phyloP scores from a whole-genome alignment of 1,139 yeast genomes.

The Suhomyces panamericanus region DNA sequence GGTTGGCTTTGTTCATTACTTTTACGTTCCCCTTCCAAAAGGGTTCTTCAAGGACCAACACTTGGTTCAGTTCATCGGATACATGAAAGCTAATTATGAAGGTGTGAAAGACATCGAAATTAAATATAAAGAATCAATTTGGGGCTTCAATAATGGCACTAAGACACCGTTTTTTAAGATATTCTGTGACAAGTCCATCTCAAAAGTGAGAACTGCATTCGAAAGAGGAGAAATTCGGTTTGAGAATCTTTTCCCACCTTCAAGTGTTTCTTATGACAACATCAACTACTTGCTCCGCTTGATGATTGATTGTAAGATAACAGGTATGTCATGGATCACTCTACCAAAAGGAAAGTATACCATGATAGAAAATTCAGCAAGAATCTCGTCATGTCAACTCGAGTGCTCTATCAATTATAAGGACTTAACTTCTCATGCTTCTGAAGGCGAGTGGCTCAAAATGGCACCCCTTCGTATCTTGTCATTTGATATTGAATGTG shows the following conservation, averaged over 20 bases:
- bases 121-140: constrained; percentile 74
- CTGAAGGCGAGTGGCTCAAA: constrained; percentile 93
- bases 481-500: constrained; percentile 97
- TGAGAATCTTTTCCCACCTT: constrained; percentile 58
- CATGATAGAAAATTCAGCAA: constrained; percentile 36
- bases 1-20: constrained; percentile 83
- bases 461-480: constrained; percentile 92
- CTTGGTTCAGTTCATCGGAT: constrained; percentile 46
- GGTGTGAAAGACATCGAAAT: constrained; percentile 68
- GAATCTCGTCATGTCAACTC: constrained; percentile 77
- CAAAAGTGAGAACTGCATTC: constrained; percentile 71
- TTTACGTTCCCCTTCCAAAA: constrained; percentile 88
- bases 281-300: constrained; percentile 80
- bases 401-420: constrained; percentile 72
- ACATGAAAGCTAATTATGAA: constrained; percentile 52
- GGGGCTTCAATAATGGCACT: constrained; percentile 87
- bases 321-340: constrained; percentile 98
- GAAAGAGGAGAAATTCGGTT: constrained; percentile 80
- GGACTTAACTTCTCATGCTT: constrained; percentile 73
- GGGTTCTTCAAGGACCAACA: constrained; percentile 63
- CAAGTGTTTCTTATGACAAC: constrained; percentile 80
- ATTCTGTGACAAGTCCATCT: constrained; percentile 62
- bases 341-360: constrained; percentile 73
- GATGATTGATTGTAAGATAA: constrained; percentile 88
- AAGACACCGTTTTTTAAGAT: constrained; percentile 81